A percentile compares a stretch with the other conserved stretches of the same genome.
These are phyloP conservation scores for Rhododendron molle DNA, from an alignment of 148 eudicot genomes.

Conservation along the genomic window DNA sequence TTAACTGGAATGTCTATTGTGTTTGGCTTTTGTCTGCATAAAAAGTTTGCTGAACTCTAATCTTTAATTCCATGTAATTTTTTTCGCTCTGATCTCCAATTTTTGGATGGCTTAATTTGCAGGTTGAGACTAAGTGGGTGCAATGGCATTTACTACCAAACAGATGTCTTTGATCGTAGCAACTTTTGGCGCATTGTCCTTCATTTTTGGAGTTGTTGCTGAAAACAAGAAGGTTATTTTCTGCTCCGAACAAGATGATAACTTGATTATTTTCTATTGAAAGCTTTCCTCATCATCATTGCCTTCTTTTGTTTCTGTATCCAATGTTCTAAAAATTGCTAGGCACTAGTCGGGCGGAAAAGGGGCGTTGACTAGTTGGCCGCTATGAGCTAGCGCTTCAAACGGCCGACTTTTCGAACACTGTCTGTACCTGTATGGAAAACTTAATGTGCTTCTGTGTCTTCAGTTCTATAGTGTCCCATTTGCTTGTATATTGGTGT, in stretches of 20 bases:
- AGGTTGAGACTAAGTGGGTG: constrained; percentile 7
- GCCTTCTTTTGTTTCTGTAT: background rate
- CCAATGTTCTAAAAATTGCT: background rate
- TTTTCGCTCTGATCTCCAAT: background rate
- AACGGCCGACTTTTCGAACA: too few relatives aligned
- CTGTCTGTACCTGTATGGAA: background rate
- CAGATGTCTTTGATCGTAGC: constrained; percentile 62
- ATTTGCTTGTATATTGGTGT: background rate
- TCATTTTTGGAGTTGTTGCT: constrained; percentile 76
- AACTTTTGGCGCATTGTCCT: constrained; percentile 55
- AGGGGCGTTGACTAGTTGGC: background rate
- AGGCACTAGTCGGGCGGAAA: background rate
- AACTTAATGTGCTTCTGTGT: background rate
- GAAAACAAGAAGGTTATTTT: constrained; percentile 80
- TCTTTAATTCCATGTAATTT: background rate
- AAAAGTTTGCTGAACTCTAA: background rate
- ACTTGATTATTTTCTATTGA: background rate
- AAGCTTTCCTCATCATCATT: background rate
- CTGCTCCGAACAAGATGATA: background rate
- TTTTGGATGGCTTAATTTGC: background rate
- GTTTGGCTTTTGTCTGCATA: background rate
- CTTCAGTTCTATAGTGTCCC: background rate
- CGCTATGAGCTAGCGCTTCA: too few relatives aligned
- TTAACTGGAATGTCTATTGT: background rate
- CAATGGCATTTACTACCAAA: constrained; percentile 38